phyloP scores from a whole-genome alignment of 2,329 filamentous ascomycete species.

The Xylaria hypoxylon region DNA sequence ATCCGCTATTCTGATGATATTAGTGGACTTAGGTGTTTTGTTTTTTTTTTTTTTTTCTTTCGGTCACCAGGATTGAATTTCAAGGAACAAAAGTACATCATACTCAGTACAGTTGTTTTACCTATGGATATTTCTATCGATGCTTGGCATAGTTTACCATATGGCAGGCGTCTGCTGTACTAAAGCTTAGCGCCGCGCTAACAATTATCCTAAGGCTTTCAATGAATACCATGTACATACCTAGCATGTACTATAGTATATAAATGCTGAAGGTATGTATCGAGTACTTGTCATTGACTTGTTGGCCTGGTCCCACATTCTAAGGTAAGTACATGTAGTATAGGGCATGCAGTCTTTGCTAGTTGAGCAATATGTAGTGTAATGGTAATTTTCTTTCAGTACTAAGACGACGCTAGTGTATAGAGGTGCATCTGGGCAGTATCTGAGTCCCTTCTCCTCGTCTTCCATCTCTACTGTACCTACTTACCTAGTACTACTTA shows the following conservation, averaged over 20 bases:
- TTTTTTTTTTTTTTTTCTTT: too few relatives aligned
- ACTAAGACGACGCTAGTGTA: slow-evolving; percentile 14
- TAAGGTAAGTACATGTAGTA: too few relatives aligned
- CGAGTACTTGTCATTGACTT: neutral
- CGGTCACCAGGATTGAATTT: neutral
- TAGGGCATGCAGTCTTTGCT: slow-evolving; percentile 5
- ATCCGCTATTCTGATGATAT: neutral
- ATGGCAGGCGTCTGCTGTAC: neutral
- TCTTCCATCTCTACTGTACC: too few relatives aligned
- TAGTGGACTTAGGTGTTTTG: neutral
- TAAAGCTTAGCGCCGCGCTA: slow-evolving; percentile 13
- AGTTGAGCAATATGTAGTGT: neutral
- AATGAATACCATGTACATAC: too few relatives aligned
- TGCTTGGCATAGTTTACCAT: neutral
- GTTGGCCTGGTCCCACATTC: neutral
- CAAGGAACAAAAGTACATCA: too few relatives aligned
- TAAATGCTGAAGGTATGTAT: neutral
- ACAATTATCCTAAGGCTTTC: neutral
- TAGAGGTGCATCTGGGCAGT: neutral
- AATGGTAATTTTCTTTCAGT: slow-evolving; percentile 14
- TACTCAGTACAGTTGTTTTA: neutral
- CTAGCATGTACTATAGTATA: too few relatives aligned
- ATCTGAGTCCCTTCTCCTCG: slow-evolving; percentile 6
- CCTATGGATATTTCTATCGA: neutral
- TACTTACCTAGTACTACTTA: too few relatives aligned